Evolutionary conservation across 371 early-diverging fungal species (phyloP).

Genomic region (Rhizopus sp.): DNA sequence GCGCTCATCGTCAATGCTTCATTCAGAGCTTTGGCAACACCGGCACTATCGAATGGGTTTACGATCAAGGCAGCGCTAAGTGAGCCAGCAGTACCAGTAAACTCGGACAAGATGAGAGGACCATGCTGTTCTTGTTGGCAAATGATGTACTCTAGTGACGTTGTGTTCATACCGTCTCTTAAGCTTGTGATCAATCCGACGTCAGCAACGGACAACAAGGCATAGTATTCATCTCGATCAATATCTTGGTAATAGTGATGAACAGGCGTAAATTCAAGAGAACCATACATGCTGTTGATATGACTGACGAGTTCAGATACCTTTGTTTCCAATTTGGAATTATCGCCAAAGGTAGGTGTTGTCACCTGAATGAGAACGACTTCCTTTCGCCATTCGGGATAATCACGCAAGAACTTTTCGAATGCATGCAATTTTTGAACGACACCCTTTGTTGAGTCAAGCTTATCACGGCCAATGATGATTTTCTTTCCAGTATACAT

Average conservation of each 20-base stretch:
- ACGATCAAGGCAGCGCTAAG: constrained; percentile 87
- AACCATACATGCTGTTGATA: constrained; percentile 94
- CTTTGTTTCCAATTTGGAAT: constrained; percentile 77
- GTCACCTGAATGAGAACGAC: constrained; percentile 92
- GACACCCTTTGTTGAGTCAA: constrained; percentile 98
- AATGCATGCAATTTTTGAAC: constrained; percentile 95
- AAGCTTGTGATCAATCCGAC: constrained; percentile 93
- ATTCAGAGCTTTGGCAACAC: constrained; percentile 88
- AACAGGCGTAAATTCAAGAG: constrained; percentile 95
- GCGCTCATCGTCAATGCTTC: constrained; percentile 79
- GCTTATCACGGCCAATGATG: constrained; percentile 97
- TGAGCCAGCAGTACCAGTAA: constrained; percentile 95
- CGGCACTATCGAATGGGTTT: constrained; percentile 95
- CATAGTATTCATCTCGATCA: constrained; percentile 94
- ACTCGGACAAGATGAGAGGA: constrained; percentile 94
- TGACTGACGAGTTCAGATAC: constrained; percentile 88
- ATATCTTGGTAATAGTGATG: constrained; percentile 96
- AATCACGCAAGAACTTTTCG: constrained; percentile 86
- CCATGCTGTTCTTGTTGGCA: constrained; percentile 92
- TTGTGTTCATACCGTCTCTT: constrained; percentile 99
- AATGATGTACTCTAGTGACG: constrained; percentile 96
- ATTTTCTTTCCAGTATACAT: constrained; percentile 92
- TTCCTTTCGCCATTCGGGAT: constrained; percentile 88
- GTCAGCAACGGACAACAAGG: constrained; percentile 93
- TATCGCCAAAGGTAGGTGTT: constrained; percentile 57